Evolutionary conservation across 371 early-diverging fungal species (phyloP).

Genomic region (Choanephora cucurbitarum): DNA sequence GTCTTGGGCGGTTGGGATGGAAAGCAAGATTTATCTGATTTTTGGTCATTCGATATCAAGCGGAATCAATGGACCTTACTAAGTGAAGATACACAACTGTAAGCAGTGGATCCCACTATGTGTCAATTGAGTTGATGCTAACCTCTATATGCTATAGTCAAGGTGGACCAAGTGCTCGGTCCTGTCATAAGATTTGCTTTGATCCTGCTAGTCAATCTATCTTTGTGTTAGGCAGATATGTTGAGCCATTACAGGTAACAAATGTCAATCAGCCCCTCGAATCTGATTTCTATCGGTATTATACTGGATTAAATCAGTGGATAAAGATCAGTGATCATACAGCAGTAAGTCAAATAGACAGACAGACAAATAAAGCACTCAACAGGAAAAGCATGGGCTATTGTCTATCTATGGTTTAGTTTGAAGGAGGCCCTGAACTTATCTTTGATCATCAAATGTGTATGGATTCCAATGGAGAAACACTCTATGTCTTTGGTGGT

Average conservation of each 20-base stretch:
- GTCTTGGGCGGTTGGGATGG: constrained; percentile 98
- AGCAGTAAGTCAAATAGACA: too few relatives aligned
- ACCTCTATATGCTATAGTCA: too few relatives aligned
- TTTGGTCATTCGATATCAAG: constrained; percentile 81
- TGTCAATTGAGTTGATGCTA: too few relatives aligned
- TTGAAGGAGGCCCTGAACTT: constrained; percentile 83
- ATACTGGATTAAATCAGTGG: constrained; percentile 73
- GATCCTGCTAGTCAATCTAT: constrained; percentile 74
- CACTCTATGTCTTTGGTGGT: constrained; percentile 92
- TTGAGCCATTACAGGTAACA: constrained; percentile 47
- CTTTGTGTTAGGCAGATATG: constrained; percentile 86
- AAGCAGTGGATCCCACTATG: constrained; percentile 3
- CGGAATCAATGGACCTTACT: constrained; percentile 76
- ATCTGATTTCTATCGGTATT: constrained; percentile 88
- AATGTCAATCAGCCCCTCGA: constrained; percentile 58
- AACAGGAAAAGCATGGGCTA: constrained; percentile 40
- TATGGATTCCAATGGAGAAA: constrained; percentile 69
- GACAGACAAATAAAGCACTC: too few relatives aligned
- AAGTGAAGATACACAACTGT: constrained; percentile 73
- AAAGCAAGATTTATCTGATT: constrained; percentile 82
- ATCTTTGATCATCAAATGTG: constrained; percentile 97
- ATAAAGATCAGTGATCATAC: constrained; percentile 75
- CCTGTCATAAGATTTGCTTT: constrained; percentile 92
- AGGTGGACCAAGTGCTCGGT: constrained; percentile 89
- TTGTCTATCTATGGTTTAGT: constrained; percentile 4